Conservation (phyloP, 2,329 filamentous ascomycete species). For the Myrmaecium sp. region DNA sequence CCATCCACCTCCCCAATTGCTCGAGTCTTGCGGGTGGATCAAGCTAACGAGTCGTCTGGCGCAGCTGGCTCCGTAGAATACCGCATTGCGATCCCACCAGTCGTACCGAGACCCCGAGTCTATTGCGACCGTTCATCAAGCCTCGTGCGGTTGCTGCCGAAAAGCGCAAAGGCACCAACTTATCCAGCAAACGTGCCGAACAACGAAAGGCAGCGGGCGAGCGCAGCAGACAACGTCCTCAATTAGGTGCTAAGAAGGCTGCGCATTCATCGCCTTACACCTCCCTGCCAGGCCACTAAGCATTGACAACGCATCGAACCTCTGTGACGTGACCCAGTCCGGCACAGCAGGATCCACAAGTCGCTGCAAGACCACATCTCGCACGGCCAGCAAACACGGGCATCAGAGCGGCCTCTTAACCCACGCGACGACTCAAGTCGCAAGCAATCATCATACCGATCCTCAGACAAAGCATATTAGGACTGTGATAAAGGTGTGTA, state of each 20-base stretch:
- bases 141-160: neutral
- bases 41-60: constrained; percentile 14
- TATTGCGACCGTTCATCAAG: neutral
- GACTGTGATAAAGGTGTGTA: neutral
- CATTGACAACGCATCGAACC: constrained; percentile 25
- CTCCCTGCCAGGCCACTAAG: constrained; percentile 18
- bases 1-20: constrained; percentile 20
- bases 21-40: constrained; percentile 12
- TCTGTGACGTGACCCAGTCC: constrained; percentile 19
- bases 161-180: constrained; percentile 17
- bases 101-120: constrained; percentile 1
- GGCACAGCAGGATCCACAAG: constrained; percentile 13
- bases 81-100: constrained; percentile 6
- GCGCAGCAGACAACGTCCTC: constrained; percentile 14
- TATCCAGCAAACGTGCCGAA: constrained; percentile 7
- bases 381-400: constrained; percentile 17
- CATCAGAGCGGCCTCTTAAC: constrained; percentile 11
- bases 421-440: constrained; percentile 8
- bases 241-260: constrained; percentile 13
- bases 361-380: constrained; percentile 13
- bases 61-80: constrained; percentile 12
- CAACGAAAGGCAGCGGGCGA: constrained; percentile 8
- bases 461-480: constrained; percentile 6
- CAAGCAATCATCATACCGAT: constrained; percentile 9
- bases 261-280: constrained; percentile 14